A percentile compares a stretch with the other conserved stretches of the same genome.
Conservation (phyloP, 2,329 filamentous ascomycete genomes). For the Hymenoscyphus scutula region DNA sequence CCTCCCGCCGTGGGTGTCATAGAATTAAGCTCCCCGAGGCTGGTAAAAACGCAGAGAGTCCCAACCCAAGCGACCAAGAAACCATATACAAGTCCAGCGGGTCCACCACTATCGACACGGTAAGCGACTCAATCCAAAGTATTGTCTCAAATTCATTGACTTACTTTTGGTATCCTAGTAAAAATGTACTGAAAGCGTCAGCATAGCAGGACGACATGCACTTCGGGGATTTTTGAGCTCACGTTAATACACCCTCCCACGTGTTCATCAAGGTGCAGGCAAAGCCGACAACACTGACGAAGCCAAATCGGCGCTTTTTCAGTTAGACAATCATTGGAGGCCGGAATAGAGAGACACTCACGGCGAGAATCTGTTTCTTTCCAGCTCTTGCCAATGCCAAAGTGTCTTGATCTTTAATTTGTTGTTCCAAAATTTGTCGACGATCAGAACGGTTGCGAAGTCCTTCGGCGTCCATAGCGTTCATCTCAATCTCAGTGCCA, state of each 20-base stretch:
- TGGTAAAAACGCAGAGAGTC: slow-evolving; percentile 1
- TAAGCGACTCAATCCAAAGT: background rate
- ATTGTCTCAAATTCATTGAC: background rate
- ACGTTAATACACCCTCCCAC: slow-evolving; percentile 8
- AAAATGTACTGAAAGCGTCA: background rate
- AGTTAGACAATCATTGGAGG: background rate
- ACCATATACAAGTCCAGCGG: slow-evolving; percentile 9
- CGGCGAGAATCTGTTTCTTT: slow-evolving; percentile 7
- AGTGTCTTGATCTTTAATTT: background rate
- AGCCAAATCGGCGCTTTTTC: background rate
- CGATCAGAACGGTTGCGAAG: background rate
- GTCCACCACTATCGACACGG: slow-evolving; percentile 2
- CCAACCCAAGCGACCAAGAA: slow-evolving; percentile 10
- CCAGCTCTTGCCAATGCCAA: slow-evolving; percentile 1
- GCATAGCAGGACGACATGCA: background rate
- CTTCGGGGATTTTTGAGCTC: background rate
- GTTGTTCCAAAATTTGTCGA: background rate
- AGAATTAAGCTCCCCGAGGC: slow-evolving; percentile 16
- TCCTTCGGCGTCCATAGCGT: background rate
- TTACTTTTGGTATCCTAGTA: slow-evolving; percentile 6
- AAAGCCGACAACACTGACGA: slow-evolving; percentile 7
- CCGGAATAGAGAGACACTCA: background rate
- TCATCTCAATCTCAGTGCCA: background rate
- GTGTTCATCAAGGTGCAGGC: slow-evolving; percentile 7
- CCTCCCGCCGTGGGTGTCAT: slow-evolving; percentile 20